Evolutionary conservation across 139 green algal species (phyloP).

Genomic region (Chlorella sp.): DNA sequence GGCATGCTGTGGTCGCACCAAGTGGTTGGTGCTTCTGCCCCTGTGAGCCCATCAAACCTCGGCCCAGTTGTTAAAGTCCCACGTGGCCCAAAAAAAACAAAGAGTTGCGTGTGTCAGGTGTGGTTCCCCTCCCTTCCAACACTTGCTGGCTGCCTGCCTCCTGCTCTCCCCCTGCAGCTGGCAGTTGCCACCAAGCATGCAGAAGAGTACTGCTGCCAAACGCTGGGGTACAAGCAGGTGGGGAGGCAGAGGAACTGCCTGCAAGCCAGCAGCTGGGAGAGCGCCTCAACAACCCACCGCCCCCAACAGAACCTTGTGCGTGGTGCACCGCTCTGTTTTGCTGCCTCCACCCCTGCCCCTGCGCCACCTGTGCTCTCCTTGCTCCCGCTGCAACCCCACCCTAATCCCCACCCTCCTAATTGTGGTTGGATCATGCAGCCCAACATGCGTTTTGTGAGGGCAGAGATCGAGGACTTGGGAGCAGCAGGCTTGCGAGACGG

Average conservation of each 20-base stretch:
- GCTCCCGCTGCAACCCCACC: background rate
- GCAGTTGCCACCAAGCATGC: conserved; percentile 77
- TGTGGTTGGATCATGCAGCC: conserved; percentile 70
- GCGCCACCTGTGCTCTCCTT: background rate
- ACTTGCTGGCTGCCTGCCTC: too few relatives aligned
- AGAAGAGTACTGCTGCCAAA: conserved; percentile 66
- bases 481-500: conserved; percentile 73
- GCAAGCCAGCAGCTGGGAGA: background rate
- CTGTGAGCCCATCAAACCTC: background rate
- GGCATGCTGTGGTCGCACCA: background rate
- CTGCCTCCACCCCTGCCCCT: background rate
- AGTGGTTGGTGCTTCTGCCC: background rate
- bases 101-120: too few relatives aligned
- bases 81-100: too few relatives aligned
- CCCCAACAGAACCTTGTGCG: background rate
- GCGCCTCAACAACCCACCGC: background rate
- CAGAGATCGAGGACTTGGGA: conserved; percentile 91
- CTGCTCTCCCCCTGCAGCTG: conserved; percentile 61
- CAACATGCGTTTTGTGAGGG: conserved; percentile 91
- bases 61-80: too few relatives aligned
- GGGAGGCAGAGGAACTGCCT: too few relatives aligned
- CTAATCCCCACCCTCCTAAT: conserved; percentile 7
- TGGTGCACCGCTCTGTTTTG: background rate
- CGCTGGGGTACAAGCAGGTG: too few relatives aligned
- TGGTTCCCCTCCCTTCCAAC: background rate